phyloP scores from a whole-genome alignment of 208 protist genomes.

The Crithidia fasciculata region DNA sequence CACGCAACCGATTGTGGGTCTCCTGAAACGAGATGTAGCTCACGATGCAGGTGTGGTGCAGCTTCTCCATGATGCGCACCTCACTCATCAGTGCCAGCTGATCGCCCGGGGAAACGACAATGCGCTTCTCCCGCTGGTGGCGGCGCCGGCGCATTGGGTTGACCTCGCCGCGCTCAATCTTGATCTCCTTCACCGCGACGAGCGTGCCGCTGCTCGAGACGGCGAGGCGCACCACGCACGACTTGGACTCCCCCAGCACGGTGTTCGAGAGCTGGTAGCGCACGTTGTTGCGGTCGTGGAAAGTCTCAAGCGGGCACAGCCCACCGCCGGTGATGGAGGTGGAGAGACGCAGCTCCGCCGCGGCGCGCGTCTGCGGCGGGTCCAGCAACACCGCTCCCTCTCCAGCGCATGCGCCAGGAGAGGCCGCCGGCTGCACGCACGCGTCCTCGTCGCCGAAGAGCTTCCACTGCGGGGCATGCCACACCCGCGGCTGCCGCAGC shows the following conservation, averaged over 20 bases:
- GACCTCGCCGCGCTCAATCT: conserved; percentile 18
- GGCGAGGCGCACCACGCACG: conserved; percentile 61
- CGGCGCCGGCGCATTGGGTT: conserved; percentile 23
- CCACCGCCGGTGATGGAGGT: background rate
- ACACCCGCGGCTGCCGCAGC: conserved; percentile 5
- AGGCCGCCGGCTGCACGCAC: background rate
- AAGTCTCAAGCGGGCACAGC: conserved; percentile 17
- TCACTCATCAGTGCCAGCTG: conserved; percentile 41
- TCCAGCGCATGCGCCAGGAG: too few relatives aligned
- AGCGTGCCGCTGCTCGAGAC: conserved; percentile 63
- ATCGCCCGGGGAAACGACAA: conserved; percentile 29
- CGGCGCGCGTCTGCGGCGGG: background rate
- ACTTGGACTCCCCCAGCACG: conserved; percentile 47
- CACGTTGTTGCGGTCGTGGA: conserved; percentile 48
- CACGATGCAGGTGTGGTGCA: conserved; percentile 94
- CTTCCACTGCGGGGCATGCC: conserved; percentile 20
- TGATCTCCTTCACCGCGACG: conserved; percentile 69
- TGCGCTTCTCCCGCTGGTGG: conserved; percentile 24
- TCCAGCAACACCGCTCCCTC: too few relatives aligned
- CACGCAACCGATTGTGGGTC: conserved; percentile 38
- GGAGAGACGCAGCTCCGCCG: background rate
- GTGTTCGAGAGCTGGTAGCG: conserved; percentile 53
- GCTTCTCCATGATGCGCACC: conserved; percentile 57
- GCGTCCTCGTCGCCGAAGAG: conserved; percentile 9
- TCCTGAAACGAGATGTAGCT: conserved; percentile 88